A percentile compares a stretch with the other conserved stretches of the same genome.
These are phyloP conservation scores for Alternaria sp. DNA, from an alignment of 2,329 filamentous ascomycete species.

Conservation along the genomic window DNA sequence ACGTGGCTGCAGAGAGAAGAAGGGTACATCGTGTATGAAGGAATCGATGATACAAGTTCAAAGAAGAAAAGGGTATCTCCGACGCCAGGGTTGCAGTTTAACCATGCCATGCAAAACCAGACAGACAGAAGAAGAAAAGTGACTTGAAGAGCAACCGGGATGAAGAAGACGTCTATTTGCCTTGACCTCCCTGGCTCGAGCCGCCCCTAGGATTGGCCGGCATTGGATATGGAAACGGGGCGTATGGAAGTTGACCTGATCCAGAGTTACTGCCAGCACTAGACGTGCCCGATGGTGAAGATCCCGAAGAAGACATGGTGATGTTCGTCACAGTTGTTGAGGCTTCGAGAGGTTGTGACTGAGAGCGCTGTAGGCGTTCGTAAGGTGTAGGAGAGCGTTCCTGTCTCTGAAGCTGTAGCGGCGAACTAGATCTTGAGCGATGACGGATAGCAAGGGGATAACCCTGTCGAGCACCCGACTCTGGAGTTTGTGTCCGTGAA, in stretches of 20 bases:
- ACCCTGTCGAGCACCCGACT: constrained; percentile 20
- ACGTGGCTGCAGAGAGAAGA: neutral
- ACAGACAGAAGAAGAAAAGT: neutral
- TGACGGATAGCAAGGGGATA: constrained; percentile 21
- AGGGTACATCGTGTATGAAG: neutral
- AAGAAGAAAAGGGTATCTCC: constrained; percentile 18
- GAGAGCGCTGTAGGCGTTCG: constrained; percentile 22
- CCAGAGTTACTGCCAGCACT: constrained; percentile 42
- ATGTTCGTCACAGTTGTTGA: constrained; percentile 7
- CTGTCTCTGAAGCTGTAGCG: constrained; percentile 24
- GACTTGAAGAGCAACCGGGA: neutral
- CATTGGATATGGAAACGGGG: constrained; percentile 50
- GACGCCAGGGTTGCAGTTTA: constrained; percentile 21
- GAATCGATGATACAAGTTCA: constrained; percentile 5
- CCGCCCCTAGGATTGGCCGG: constrained; percentile 39
- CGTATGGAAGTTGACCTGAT: constrained; percentile 47
- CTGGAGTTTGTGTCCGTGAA: constrained; percentile 16
- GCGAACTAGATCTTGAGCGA: constrained; percentile 14
- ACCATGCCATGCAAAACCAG: constrained; percentile 8
- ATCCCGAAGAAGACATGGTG: constrained; percentile 47
- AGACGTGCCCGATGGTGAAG: constrained; percentile 44
- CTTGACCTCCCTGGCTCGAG: constrained; percentile 27
- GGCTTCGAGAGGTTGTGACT: constrained; percentile 24
- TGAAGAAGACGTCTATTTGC: constrained; percentile 30
- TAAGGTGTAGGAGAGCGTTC: constrained; percentile 24